phyloP scores from a whole-genome alignment of 192 early-diverging fungal genomes.

The Pilobolus umbonatus region DNA sequence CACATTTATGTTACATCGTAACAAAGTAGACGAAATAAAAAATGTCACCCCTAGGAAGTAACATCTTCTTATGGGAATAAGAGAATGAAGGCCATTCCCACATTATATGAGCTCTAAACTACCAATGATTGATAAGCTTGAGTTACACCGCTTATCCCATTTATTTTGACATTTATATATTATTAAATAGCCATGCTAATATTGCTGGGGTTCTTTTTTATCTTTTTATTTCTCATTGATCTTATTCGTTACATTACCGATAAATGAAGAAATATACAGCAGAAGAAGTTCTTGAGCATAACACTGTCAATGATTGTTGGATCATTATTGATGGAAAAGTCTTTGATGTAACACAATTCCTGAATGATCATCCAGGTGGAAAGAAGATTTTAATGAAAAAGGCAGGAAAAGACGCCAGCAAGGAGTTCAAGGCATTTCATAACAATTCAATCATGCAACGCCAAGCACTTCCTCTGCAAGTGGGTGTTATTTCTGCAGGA shows the following conservation, averaged over 20 bases:
- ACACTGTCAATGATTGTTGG: conserved; percentile 69
- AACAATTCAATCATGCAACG: conserved; percentile 30
- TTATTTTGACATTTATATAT: no score
- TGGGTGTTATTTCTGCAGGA: conserved; percentile 19
- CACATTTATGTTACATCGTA: conserved; percentile 71
- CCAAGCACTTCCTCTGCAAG: conserved; percentile 26
- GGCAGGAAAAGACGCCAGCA: conserved; percentile 73
- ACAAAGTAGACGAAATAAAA: conserved; percentile 61
- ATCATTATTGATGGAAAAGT: conserved; percentile 70
- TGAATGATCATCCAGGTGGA: conserved; percentile 86
- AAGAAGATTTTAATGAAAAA: conserved; percentile 80
- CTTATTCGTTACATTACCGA: no score
- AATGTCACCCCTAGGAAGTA: conserved; percentile 6
- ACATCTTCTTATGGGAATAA: no score
- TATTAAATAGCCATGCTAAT: no score
- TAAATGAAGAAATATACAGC: conserved; percentile 42
- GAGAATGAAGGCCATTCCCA: no score
- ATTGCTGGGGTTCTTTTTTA: no score
- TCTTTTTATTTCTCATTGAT: no score
- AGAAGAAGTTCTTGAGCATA: conserved; percentile 64
- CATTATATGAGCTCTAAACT: no score
- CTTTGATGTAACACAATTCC: conserved; percentile 68
- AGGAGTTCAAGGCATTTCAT: conserved; percentile 76
- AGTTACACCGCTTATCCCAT: no score
- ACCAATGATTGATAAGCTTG: no score